These are phyloP conservation scores for Talaromyces stipitatus DNA, from an alignment of 495 filamentous ascomycete genomes.

Conservation along the genomic window DNA sequence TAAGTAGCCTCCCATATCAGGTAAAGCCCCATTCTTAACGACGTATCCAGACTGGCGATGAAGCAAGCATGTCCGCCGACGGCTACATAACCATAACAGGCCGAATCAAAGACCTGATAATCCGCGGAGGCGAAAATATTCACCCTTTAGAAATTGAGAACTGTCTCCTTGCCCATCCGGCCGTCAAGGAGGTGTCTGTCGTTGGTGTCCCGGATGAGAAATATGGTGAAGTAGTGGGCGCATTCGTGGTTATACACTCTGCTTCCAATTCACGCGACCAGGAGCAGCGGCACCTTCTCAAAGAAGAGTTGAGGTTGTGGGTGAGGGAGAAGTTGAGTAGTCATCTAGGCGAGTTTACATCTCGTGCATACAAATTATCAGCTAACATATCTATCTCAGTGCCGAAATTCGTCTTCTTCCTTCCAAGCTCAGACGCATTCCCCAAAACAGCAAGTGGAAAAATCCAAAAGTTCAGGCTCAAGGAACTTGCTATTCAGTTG, in stretches of 20 bases:
- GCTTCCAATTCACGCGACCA: conserved; percentile 30
- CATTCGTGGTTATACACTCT: conserved; percentile 59
- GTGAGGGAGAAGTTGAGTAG: conserved; percentile 61
- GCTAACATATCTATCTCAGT: conserved; percentile 33
- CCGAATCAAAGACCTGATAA: conserved; percentile 86
- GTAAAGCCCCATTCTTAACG: conserved; percentile 37
- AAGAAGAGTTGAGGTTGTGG: conserved; percentile 59
- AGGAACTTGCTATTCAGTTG: conserved; percentile 50
- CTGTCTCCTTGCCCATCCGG: conserved; percentile 66
- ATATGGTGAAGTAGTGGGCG: conserved; percentile 82
- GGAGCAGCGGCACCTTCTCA: conserved; percentile 12
- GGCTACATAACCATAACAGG: conserved; percentile 67
- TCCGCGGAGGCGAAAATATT: conserved; percentile 92
- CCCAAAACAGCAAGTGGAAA: conserved; percentile 96
- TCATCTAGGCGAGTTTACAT: conserved; percentile 54
- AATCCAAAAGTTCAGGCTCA: conserved; percentile 91
- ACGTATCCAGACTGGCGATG: conserved; percentile 62
- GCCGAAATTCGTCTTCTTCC: conserved; percentile 86
- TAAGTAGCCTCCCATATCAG: conserved; percentile 21
- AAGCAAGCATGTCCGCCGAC: conserved; percentile 72
- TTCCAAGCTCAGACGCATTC: conserved; percentile 47
- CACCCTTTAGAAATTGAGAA: conserved; percentile 93
- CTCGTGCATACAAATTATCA: neutral
- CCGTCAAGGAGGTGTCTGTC: conserved; percentile 65
- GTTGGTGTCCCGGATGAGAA: conserved; percentile 77